These are phyloP conservation scores for Penicillium sclerotiorum DNA, from an alignment of 2,329 filamentous ascomycete genomes.

Conservation along the genomic window DNA sequence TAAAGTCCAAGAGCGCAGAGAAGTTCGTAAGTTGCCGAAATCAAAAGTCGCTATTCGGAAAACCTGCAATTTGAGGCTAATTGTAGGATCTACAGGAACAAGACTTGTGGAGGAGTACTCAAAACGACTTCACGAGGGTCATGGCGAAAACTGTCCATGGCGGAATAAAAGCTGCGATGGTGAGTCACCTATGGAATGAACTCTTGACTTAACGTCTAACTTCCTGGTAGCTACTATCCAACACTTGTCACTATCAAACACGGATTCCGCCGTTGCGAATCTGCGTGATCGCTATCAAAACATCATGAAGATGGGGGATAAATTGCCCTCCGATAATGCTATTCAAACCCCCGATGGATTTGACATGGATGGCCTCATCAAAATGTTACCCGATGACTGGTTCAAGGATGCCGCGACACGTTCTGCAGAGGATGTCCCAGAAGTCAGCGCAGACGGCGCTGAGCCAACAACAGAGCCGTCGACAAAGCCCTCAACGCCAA, in stretches of 20 bases:
- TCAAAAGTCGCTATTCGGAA: background rate
- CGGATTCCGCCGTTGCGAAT: slow-evolving; percentile 58
- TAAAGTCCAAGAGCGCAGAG: slow-evolving; percentile 45
- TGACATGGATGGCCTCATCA: slow-evolving; percentile 34
- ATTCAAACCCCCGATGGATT: slow-evolving; percentile 36
- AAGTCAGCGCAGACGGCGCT: background rate
- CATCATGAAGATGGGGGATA: slow-evolving; percentile 41
- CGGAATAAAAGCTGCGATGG: slow-evolving; percentile 83
- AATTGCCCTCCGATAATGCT: slow-evolving; percentile 35
- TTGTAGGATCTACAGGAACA: slow-evolving; percentile 44
- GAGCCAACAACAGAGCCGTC: slow-evolving; percentile 6
- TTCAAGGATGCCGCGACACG: slow-evolving; percentile 14
- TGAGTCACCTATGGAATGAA: slow-evolving; percentile 40
- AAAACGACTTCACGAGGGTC: slow-evolving; percentile 71
- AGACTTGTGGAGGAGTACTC: slow-evolving; percentile 76
- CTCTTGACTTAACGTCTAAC: slow-evolving; percentile 17
- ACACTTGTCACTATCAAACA: slow-evolving; percentile 65
- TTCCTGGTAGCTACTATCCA: slow-evolving; percentile 60
- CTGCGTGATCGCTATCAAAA: slow-evolving; percentile 67
- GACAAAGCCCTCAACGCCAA: slow-evolving; percentile 21
- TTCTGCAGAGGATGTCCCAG: background rate
- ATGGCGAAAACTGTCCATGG: slow-evolving; percentile 85
- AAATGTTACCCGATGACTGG: slow-evolving; percentile 31
- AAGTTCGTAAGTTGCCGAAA: slow-evolving; percentile 42
- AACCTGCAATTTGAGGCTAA: background rate